A percentile compares a stretch with the other conserved stretches of the same genome.
Conservation (phyloP, 208 protist species). For the Crithidia expoeki region DNA sequence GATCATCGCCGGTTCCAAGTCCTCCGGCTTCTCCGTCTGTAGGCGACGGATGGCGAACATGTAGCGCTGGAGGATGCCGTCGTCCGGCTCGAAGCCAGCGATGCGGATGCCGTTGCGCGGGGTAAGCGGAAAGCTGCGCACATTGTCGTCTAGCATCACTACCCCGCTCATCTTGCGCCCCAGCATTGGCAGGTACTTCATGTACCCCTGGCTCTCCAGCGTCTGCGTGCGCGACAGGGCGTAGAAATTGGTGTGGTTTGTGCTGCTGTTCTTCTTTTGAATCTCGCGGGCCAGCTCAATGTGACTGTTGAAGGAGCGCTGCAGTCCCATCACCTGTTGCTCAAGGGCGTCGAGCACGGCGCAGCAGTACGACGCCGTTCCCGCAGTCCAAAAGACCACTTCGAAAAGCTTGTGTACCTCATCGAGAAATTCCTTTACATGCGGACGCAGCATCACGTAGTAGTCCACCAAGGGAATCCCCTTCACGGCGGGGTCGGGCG, state of each 20-base stretch:
- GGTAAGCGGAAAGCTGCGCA: conserved; percentile 85
- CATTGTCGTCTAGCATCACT: conserved; percentile 90
- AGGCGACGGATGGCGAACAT: conserved; percentile 31
- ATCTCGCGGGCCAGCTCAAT: conserved; percentile 49
- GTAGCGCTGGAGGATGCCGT: conserved; percentile 51
- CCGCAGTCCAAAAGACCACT: conserved; percentile 89
- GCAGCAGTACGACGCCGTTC: conserved; percentile 82
- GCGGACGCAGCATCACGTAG: conserved; percentile 62
- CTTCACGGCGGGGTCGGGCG: conserved; percentile 24
- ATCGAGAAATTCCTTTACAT: conserved; percentile 72
- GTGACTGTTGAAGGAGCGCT: conserved; percentile 71
- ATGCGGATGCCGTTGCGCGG: conserved; percentile 84
- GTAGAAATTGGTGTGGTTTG: conserved; percentile 82
- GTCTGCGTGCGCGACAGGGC: conserved; percentile 84
- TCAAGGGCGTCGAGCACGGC: conserved; percentile 80
- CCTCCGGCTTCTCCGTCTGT: conserved; percentile 30
- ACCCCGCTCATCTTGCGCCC: conserved; percentile 64
- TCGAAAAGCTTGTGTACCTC: conserved; percentile 85
- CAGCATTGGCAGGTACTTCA: conserved; percentile 91
- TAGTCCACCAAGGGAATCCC: conserved; percentile 41
- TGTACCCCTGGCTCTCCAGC: conserved; percentile 69
- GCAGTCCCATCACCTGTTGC: conserved; percentile 75
- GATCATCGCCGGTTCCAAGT: conserved; percentile 29
- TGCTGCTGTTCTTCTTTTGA: conserved; percentile 33
- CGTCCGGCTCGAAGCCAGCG: conserved; percentile 59